Conservation (phyloP, 441 rosid species). For the Breynia disticha region DNA sequence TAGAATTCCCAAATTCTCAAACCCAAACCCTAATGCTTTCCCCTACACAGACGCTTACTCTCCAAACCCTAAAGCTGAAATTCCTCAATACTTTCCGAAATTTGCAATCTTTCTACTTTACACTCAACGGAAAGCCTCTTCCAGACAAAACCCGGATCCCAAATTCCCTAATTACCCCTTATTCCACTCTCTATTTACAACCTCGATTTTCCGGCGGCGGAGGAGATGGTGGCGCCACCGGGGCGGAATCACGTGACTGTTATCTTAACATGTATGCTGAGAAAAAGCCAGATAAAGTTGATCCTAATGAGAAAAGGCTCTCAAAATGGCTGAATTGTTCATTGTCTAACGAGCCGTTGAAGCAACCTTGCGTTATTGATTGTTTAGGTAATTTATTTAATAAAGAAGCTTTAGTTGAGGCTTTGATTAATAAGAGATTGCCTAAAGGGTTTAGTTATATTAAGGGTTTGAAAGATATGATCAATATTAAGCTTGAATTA, state of each 20-base stretch:
- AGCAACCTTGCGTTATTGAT: constrained; percentile 77
- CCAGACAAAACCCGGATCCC: constrained; percentile 30
- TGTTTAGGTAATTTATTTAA: constrained; percentile 75
- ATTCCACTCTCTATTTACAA: too few relatives aligned
- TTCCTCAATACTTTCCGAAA: constrained; percentile 15
- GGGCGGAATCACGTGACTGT: constrained; percentile 92
- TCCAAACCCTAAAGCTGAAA: constrained; percentile 35
- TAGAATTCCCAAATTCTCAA: constrained; percentile 33
- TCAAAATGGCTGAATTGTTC: constrained; percentile 83
- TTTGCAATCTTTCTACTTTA: constrained; percentile 36
- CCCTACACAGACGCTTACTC: constrained; percentile 28
- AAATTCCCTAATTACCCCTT: constrained; percentile 31
- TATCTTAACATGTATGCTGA: constrained; percentile 95
- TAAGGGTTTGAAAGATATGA: constrained; percentile 76
- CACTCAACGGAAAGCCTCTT: constrained; percentile 49
- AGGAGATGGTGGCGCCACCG: constrained; percentile 96
- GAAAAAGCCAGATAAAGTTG: constrained; percentile 83
- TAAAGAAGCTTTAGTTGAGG: constrained; percentile 69
- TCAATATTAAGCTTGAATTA: constrained; percentile 45
- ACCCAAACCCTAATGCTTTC: constrained; percentile 35
- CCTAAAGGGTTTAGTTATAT: constrained; percentile 62
- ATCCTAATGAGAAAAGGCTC: constrained; percentile 85
- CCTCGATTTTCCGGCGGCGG: constrained; percentile 78
- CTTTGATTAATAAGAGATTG: constrained; percentile 53
- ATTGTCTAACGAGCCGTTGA: constrained; percentile 62